Evolutionary conservation across 2,329 filamentous ascomycete genomes (phyloP), one percentile per base, ranked within the genome.

Genomic region (Colletotrichum karsti): DNA sequence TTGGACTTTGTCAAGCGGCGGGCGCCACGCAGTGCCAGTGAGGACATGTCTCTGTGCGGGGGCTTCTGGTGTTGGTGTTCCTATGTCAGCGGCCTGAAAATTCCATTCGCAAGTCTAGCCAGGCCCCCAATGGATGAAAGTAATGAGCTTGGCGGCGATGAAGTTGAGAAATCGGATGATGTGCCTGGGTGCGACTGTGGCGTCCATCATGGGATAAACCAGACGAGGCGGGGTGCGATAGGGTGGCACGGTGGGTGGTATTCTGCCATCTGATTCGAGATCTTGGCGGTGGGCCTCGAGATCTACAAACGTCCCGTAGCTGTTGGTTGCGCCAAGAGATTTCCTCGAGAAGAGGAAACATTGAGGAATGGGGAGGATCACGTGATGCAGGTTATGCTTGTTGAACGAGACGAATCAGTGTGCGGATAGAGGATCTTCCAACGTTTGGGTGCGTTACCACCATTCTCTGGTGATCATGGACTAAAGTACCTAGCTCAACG

Each of bases 1-100:
- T 74, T 79, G 0, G 70, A 69, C 58, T 76, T 75, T 7, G 71
- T 69, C 39, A 55, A 22, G 15, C 55, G 55, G 18, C 30, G 48
- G 15, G n/a, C 12, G 39, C 46, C 28, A 13, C 56, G 39, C 28
- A 54, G 28, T 18, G 20, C 55, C 3, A 22, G 48, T 10, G 55
- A 44, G 24, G 41, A 41, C 48, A 65, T 65, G 63, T 54, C 12
- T 54, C 13, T 7, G 18, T 48, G 39, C 12, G 44, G 20, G n/a
- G 10, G 50, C n/a, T 24, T 54, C 20, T 20, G 24, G 35, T 20
- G 28, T 2, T 13, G 8, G 10, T 46, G 18, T 46, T 33, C n/a
- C n/a, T n/a, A 22, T 53, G 48, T 26, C 28, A 20, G 24, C 8
- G 28, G 15, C 22, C 18, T 15, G 39, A 33, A 41, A 24, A 5